Evolutionary conservation across 805 yeast genomes (phyloP).

Genomic region (Tetrapisispora namnaoensis): DNA sequence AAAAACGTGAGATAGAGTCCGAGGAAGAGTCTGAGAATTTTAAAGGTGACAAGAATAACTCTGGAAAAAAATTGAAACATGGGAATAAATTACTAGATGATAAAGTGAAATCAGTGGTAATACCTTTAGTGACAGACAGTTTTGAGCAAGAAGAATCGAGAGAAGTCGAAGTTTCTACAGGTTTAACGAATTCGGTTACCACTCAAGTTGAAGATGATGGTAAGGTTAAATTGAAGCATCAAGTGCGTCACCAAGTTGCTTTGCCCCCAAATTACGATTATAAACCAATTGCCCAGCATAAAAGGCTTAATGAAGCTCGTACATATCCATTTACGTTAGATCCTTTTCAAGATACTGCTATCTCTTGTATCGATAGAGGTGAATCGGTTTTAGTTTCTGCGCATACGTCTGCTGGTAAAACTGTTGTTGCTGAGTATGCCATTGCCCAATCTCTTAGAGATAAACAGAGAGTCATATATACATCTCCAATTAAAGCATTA

Average conservation of each 20-base stretch:
- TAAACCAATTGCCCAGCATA: constrained; percentile 80
- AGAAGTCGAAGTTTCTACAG: constrained; percentile 76
- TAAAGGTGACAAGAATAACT: constrained; percentile 5
- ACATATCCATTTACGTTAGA: constrained; percentile 87
- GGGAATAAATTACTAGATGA: constrained; percentile 27
- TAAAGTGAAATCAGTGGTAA: constrained; percentile 38
- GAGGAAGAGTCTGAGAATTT: constrained; percentile 9
- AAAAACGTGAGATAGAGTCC: constrained; percentile 10
- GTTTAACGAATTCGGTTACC: constrained; percentile 41
- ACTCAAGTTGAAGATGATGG: constrained; percentile 35
- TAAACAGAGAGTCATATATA: constrained; percentile 88
- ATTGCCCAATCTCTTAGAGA: constrained; percentile 89
- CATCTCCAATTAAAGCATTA: constrained; percentile 91
- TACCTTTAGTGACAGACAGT: constrained; percentile 76
- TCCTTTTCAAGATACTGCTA: constrained; percentile 95
- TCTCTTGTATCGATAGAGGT: constrained; percentile 88
- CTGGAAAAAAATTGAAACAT: constrained; percentile 20
- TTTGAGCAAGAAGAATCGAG: constrained; percentile 84
- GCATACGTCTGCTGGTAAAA: constrained; percentile 95
- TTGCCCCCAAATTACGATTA: constrained; percentile 88
- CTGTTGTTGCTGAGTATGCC: constrained; percentile 95
- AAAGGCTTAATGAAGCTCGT: constrained; percentile 68
- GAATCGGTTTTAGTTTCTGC: constrained; percentile 96
- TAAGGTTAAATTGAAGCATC: constrained; percentile 70
- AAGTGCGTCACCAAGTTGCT: constrained; percentile 96